Base-by-base conservation (phyloP, 2,329 filamentous ascomycete species). In the Lomentospora prolificans region DNA sequence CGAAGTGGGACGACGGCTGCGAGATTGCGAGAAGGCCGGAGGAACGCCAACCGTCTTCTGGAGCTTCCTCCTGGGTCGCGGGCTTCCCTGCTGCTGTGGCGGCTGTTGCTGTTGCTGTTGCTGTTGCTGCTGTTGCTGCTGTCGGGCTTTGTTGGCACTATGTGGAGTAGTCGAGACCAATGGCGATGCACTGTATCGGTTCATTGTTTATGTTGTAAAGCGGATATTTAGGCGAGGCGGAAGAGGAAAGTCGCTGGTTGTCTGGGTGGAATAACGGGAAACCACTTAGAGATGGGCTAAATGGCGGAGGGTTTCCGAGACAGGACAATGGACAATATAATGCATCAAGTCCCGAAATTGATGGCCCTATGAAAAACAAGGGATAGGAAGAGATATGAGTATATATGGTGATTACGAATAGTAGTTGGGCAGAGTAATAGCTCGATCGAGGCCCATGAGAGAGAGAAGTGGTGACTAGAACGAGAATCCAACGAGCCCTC, bases 121-220 rank as follows among this genome's bases (percentile, higher is more conserved):
- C 12, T 33, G 30, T n/a, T n/a, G n/a, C n/a, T n/a, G 30, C 30
- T 33, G 30, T 33, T 33, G 30, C 7, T 33, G 12, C 12, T 12
- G 7, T 33, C 12, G 30, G 30, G 27, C 50, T 19, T 24, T 48
- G 22, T 48, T 52, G 50, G 27, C 50, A 41, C 33, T 39, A 27
- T 41, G n/a, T 41, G 51, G 51, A 17, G 51, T 8, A 17, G 51
- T 22, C 8, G 25, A 44, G 22, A 33, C 51, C 51, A 53, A 53
- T 53, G 51, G 31, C 8, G 33, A 25, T 27, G 33, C 17, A 17
- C 28, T 53, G 2, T 10, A n/a, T n/a, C 31, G 31, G 33, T 22
- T 36, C 51, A 53, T 53, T 53, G 22, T 53, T 53, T 53, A 53
- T 53, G 19, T 53, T 53, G 51, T 53, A 19, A 53, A 28, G 51